phyloP scores from a whole-genome alignment of 2,329 filamentous ascomycete genomes.

The Arthrobotrys musiformis region DNA sequence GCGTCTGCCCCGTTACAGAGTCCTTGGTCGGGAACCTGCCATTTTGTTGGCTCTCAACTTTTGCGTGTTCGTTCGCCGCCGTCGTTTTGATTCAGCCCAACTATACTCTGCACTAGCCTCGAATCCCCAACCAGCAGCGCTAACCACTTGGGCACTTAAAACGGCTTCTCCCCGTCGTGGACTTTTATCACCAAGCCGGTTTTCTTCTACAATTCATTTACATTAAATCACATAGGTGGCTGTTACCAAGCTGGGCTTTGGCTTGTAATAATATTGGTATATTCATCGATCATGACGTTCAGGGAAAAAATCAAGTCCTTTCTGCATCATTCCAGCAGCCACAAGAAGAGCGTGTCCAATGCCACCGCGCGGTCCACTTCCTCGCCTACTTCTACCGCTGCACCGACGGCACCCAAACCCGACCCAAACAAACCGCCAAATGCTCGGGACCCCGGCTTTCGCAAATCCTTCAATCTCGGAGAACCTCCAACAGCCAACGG shows the following conservation, averaged over 20 bases:
- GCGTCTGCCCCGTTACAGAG: background rate
- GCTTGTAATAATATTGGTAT: too few relatives aligned
- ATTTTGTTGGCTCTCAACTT: constrained; percentile 18
- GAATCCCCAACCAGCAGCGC: background rate
- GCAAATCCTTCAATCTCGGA: constrained; percentile 52
- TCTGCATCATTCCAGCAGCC: constrained; percentile 28
- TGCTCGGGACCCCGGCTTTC: constrained; percentile 49
- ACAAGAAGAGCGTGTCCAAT: constrained; percentile 22
- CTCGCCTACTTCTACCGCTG: constrained; percentile 20
- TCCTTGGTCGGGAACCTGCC: background rate
- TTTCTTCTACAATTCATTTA: background rate
- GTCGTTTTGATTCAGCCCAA: constrained; percentile 18
- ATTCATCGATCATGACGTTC: constrained; percentile 34
- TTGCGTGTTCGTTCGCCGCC: background rate
- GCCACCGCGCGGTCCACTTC: background rate
- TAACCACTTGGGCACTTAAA: constrained; percentile 28
- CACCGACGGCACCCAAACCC: constrained; percentile 17
- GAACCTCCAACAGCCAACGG: constrained; percentile 26
- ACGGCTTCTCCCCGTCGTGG: constrained; percentile 2
- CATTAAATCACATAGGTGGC: background rate
- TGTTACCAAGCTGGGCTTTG: too few relatives aligned
- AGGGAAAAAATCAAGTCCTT: constrained; percentile 46
- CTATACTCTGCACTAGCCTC: constrained; percentile 6
- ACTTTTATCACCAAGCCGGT: background rate
- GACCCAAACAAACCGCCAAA: constrained; percentile 52